Conservation (phyloP, 805 yeast genomes). For the Ogataea allantospora region DNA sequence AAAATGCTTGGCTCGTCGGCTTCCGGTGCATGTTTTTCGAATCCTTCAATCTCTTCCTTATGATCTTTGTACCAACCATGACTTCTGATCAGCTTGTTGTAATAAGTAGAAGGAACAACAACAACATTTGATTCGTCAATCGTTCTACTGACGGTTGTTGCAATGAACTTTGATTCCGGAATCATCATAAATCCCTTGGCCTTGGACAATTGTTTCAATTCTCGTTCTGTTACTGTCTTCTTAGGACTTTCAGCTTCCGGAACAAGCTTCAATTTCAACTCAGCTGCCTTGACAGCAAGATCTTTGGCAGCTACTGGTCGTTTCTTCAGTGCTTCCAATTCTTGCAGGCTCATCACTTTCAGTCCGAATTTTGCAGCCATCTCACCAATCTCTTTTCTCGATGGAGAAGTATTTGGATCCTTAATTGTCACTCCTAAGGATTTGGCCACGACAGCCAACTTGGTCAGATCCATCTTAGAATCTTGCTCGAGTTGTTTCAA, state of each 20-base stretch:
- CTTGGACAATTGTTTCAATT: slow-evolving; percentile 41
- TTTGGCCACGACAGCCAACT: slow-evolving; percentile 24
- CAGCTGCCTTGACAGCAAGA: too few relatives aligned
- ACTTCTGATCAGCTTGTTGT: slow-evolving; percentile 52
- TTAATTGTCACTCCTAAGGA: slow-evolving; percentile 17
- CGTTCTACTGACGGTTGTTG: slow-evolving; percentile 55
- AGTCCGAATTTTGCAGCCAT: slow-evolving; percentile 32
- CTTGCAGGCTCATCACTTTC: slow-evolving; percentile 24
- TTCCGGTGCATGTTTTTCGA: slow-evolving; percentile 11
- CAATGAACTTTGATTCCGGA: slow-evolving; percentile 58
- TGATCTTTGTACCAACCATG: slow-evolving; percentile 33
- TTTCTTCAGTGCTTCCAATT: slow-evolving; percentile 31
- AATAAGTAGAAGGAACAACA: slow-evolving; percentile 63
- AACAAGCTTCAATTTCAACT: too few relatives aligned
- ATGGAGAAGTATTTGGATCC: slow-evolving; percentile 5
- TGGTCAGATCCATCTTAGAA: slow-evolving; percentile 7
- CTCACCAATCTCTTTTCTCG: slow-evolving; percentile 13
- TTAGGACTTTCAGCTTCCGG: too few relatives aligned
- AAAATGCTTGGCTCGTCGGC: slow-evolving; percentile 17
- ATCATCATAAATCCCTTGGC: slow-evolving; percentile 50
- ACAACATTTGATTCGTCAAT: slow-evolving; percentile 59
- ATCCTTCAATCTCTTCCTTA: slow-evolving; percentile 7
- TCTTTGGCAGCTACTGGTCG: slow-evolving; percentile 29
- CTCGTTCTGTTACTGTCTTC: slow-evolving; percentile 14
- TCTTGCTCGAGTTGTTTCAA: slow-evolving; percentile 12